These are phyloP conservation scores for Luzula sylvatica DNA, from an alignment of 176 grass and related monocot genomes.

Conservation along the genomic window DNA sequence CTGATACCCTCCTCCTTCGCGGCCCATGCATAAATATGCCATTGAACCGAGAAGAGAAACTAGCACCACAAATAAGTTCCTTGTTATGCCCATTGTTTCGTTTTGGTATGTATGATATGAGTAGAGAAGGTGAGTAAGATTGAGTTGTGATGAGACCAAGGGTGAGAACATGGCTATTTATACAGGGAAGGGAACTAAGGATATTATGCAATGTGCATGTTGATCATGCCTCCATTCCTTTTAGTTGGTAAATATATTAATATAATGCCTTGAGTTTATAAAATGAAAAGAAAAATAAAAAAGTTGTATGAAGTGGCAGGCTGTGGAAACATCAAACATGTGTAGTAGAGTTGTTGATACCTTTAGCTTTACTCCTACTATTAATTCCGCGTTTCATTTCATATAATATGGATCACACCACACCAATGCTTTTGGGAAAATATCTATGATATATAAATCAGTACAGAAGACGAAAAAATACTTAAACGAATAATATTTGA, in stretches of 20 bases:
- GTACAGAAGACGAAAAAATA: too few species aligned
- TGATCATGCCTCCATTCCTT: too few species aligned
- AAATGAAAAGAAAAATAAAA: slow-evolving; percentile 9
- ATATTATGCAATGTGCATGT: too few species aligned
- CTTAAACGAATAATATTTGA: too few species aligned
- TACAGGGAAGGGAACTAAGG: slow-evolving; percentile 4
- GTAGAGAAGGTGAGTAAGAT: neutral
- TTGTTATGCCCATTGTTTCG: slow-evolving; percentile 37
- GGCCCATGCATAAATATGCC: slow-evolving; percentile 27
- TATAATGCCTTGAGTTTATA: slow-evolving; percentile 14
- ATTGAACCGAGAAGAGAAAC: slow-evolving; percentile 34
- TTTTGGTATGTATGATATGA: neutral
- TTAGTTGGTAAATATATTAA: neutral
- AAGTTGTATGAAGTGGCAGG: slow-evolving; percentile 2
- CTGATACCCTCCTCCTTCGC: slow-evolving; percentile 35
- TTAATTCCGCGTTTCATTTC: neutral
- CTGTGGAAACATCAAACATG: too few species aligned
- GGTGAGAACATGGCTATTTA: slow-evolving; percentile 8
- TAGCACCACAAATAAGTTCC: slow-evolving; percentile 26
- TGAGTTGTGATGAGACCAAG: neutral
- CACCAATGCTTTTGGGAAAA: too few species aligned
- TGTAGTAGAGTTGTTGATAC: slow-evolving; percentile 13
- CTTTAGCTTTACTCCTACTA: slow-evolving; percentile 20
- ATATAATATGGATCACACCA: too few species aligned
- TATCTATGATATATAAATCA: too few species aligned